Evolutionary conservation across 768 basidiomycete genomes (phyloP).

Genomic region (Panellus pusillus): DNA sequence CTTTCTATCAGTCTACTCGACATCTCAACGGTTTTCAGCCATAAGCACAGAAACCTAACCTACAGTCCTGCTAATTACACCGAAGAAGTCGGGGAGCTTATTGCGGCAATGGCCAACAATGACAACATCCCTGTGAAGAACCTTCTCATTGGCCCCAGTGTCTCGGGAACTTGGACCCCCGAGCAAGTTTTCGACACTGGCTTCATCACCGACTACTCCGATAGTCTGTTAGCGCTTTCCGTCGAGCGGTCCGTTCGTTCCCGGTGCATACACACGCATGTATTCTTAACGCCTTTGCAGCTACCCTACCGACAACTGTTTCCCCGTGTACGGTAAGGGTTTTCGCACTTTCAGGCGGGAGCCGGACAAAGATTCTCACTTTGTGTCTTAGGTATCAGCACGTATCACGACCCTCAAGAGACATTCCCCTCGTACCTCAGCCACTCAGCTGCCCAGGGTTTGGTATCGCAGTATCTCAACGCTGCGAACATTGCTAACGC

Average conservation of each 20-base stretch:
- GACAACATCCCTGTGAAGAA: conserved; percentile 27
- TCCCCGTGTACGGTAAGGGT: conserved; percentile 36
- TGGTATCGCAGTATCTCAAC: conserved; percentile 54
- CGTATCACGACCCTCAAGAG: conserved; percentile 40
- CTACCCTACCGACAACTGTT: conserved; percentile 63
- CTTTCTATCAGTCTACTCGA: background rate
- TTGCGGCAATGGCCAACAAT: conserved; percentile 29
- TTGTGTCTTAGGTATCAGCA: conserved; percentile 32
- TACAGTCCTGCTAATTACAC: conserved; percentile 13
- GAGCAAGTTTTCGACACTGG: conserved; percentile 38
- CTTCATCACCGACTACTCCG: conserved; percentile 33
- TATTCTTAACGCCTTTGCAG: conserved; percentile 23
- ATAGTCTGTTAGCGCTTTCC: conserved; percentile 31
- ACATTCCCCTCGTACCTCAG: conserved; percentile 57
- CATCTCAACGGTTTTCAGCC: background rate
- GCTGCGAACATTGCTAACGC: conserved; percentile 46
- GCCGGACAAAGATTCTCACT: too few species aligned
- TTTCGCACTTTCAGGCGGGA: too few species aligned
- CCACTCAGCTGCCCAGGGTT: conserved; percentile 50
- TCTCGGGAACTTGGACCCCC: conserved; percentile 38
- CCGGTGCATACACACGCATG: background rate
- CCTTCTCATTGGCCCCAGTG: conserved; percentile 43
- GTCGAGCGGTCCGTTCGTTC: conserved; percentile 40
- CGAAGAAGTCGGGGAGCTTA: conserved; percentile 34
- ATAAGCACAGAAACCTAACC: conserved; percentile 5